A percentile compares a stretch with the other conserved stretches of the same genome.
These are phyloP conservation scores for Tuber microsphaerosporum DNA, from an alignment of 495 filamentous ascomycete species.

Conservation along the genomic window DNA sequence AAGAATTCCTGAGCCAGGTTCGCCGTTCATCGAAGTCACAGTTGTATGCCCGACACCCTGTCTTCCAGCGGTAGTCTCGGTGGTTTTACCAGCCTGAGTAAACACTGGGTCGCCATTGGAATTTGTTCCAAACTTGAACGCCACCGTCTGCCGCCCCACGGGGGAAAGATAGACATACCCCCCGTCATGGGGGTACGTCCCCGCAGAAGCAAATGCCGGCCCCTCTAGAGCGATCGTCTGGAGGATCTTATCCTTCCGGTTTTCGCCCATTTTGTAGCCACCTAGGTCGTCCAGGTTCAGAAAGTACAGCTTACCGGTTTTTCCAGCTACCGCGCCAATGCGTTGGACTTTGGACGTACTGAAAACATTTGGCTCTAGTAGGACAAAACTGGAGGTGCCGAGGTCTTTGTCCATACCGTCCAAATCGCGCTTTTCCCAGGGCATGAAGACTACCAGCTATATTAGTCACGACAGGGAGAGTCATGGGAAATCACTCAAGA, in stretches of 20 bases:
- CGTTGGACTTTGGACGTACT: constrained; percentile 41
- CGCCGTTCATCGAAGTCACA: constrained; percentile 44
- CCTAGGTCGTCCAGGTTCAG: constrained; percentile 41
- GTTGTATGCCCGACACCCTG: constrained; percentile 45
- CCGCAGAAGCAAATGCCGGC: constrained; percentile 45
- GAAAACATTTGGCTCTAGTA: constrained; percentile 44
- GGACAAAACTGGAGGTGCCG: constrained; percentile 41
- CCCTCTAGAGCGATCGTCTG: constrained; percentile 41
- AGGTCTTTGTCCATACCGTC: constrained; percentile 42
- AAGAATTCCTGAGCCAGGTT: constrained; percentile 44
- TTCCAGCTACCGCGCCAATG: constrained; percentile 40
- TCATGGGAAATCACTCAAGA: background rate
- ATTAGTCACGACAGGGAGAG: constrained; percentile 33
- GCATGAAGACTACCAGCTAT: constrained; percentile 37
- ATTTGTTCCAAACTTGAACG: constrained; percentile 43
- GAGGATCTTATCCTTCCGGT: constrained; percentile 42
- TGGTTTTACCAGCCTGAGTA: constrained; percentile 43
- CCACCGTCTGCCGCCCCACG: constrained; percentile 42
- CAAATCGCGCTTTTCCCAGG: constrained; percentile 42
- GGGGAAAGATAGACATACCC: constrained; percentile 47
- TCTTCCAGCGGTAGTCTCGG: constrained; percentile 39
- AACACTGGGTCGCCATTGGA: constrained; percentile 42
- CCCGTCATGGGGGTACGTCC: constrained; percentile 45
- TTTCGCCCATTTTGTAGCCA: constrained; percentile 43
- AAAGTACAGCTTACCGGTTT: constrained; percentile 41